Evolutionary conservation across 139 green algal species (phyloP), one percentile per base, ranked within the genome.

Genomic region (Pleodorina starrii): DNA sequence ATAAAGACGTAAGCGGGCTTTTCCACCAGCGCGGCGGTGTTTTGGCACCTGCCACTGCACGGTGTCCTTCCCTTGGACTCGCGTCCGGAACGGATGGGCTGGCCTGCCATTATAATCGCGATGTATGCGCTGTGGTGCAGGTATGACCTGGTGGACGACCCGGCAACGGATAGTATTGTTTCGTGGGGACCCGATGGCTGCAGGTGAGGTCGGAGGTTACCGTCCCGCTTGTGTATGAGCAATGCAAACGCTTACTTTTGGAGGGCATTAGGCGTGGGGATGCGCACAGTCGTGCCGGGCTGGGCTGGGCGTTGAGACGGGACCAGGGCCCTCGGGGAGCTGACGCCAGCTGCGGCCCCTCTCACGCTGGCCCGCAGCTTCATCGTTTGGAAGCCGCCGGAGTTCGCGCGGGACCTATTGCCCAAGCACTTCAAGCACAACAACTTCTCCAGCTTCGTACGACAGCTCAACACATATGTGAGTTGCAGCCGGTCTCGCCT

Each of bases 371-470:
- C 54, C 54, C 92, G 87, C 94, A 97, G 95, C 81, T 99, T 99
- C 68, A 90, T 98, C 10, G 97, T 99, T 0, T 99, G 96, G 96
- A 97, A 98, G 87, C 96, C 96, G 9, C 93, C 95, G 0, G 97
- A 99, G 76, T 99, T 99, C 91, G 95, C 96, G 5, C 79, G 94
- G 1, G 95, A 99, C 84, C 87, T 99, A 57, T 93, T 99, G 48
- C 97, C 97, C 1, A 93, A 92, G 76, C 94, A 98, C 90, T 99
- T 99, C 94, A 99, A 99, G 93, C 97, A 99, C 94, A 99, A 99
- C 91, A 99, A 99, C 91, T 99, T 99, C 87, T 98, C 94, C 32
- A 96, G 90, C 89, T 99, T 99, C 85, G 97, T 99, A 60, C 93
- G 97, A 17, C 97, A 99, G 91, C 96, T 99, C 5, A 99, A 99